These are phyloP conservation scores for Spinellus fusiger DNA, from an alignment of 192 early-diverging fungal species.

Conservation along the genomic window DNA sequence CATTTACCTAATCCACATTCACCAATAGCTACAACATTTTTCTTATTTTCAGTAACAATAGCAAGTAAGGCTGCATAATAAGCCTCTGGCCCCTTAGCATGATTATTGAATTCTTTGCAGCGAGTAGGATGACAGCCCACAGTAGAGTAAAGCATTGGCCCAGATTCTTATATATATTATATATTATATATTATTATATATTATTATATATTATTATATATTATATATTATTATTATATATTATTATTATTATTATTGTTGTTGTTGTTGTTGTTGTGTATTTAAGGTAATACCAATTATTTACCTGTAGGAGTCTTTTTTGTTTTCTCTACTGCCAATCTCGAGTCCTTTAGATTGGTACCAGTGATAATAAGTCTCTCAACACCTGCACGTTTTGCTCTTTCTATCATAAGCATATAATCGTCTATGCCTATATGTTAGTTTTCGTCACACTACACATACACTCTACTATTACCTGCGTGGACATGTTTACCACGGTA, in stretches of 20 bases:
- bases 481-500: constrained; percentile 80
- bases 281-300: neutral
- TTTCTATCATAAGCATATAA: constrained; percentile 53
- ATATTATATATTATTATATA: too few species aligned
- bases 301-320: constrained; percentile 13
- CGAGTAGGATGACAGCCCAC: constrained; percentile 86
- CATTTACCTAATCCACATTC: constrained; percentile 77
- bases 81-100: constrained; percentile 50
- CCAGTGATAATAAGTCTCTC: constrained; percentile 82
- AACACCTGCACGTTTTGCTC: constrained; percentile 62
- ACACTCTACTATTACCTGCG: constrained; percentile 30
- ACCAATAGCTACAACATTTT: constrained; percentile 82
- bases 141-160: constrained; percentile 54
- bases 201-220: too few species aligned
- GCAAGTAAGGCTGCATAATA: constrained; percentile 54
- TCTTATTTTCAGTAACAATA: constrained; percentile 29
- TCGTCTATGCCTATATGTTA: constrained; percentile 46
- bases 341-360: constrained; percentile 53
- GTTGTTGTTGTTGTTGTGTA: neutral
- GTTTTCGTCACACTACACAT: neutral
- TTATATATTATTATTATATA: too few species aligned
- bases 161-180: too few species aligned
- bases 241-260: neutral
- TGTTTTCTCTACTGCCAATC: constrained; percentile 55
- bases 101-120: constrained; percentile 59